Evolutionary conservation across 352 stramenopile species (phyloP).

Genomic region (Plasmopara viticola): DNA sequence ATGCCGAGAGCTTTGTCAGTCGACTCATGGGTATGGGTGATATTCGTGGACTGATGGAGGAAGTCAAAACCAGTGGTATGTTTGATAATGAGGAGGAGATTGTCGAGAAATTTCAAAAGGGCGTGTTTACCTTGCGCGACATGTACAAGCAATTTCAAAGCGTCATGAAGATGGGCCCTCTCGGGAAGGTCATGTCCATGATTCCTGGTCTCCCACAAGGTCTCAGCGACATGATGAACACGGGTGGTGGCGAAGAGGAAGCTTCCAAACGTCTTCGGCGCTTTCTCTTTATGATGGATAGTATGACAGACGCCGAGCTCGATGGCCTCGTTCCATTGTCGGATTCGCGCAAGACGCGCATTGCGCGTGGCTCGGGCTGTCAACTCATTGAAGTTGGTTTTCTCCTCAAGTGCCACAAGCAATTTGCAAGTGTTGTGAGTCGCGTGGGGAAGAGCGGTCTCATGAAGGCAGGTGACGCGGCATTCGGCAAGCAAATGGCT

Average conservation of each 20-base stretch:
- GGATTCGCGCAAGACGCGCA: constrained; percentile 69
- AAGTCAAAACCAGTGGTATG: constrained; percentile 89
- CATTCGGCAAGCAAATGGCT: constrained; percentile 91
- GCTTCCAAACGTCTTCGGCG: constrained; percentile 90
- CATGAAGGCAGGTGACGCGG: constrained; percentile 84
- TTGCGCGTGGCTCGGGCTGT: constrained; percentile 89
- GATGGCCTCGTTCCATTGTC: constrained; percentile 85
- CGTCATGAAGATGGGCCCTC: constrained; percentile 96
- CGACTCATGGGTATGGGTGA: constrained; percentile 98
- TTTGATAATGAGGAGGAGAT: constrained; percentile 94
- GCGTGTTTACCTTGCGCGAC: constrained; percentile 96
- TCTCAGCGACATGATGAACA: constrained; percentile 88
- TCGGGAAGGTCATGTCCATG: constrained; percentile 98
- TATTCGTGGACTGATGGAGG: constrained; percentile 93
- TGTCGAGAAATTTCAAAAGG: constrained; percentile 94
- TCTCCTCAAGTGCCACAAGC: constrained; percentile 94
- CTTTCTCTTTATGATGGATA: constrained; percentile 99
- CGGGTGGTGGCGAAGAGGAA: constrained; percentile 89
- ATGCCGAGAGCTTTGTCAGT: constrained; percentile 96
- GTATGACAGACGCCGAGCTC: constrained; percentile 96
- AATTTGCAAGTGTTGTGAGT: constrained; percentile 91
- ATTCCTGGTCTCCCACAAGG: constrained; percentile 93
- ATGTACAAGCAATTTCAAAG: constrained; percentile 99
- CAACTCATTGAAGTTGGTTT: constrained; percentile 87
- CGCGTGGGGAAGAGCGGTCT: constrained; percentile 97